Evolutionary conservation across 108 stramenopile species (phyloP).

Genomic region (Nitzschia putrida): DNA sequence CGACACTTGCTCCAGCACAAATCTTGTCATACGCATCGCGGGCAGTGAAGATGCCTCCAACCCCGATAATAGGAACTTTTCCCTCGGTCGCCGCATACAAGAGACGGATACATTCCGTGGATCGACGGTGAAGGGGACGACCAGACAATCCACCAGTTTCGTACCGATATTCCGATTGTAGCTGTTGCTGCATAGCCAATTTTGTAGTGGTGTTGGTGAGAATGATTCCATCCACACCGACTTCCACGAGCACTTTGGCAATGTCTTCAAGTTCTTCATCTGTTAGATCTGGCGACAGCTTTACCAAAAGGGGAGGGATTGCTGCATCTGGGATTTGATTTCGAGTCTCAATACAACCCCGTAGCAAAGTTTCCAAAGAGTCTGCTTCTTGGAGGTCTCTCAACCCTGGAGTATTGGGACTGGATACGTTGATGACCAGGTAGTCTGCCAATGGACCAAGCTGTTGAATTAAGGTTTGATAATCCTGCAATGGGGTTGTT

Average conservation of each 20-base stretch:
- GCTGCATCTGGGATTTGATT: slow-evolving; percentile 29
- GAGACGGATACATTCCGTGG: slow-evolving; percentile 84
- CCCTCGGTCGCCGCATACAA: slow-evolving; percentile 82
- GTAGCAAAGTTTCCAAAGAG: slow-evolving; percentile 62
- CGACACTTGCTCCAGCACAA: slow-evolving; percentile 87
- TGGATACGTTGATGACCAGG: slow-evolving; percentile 90
- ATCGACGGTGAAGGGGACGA: slow-evolving; percentile 67
- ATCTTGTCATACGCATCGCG: slow-evolving; percentile 92
- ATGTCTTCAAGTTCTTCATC: slow-evolving; percentile 77
- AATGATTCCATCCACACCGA: slow-evolving; percentile 88
- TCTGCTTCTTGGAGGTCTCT: slow-evolving; percentile 75
- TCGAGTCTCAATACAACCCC: slow-evolving; percentile 58
- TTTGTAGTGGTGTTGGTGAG: slow-evolving; percentile 89
- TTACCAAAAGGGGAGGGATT: slow-evolving; percentile 82
- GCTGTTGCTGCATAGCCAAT: slow-evolving; percentile 46
- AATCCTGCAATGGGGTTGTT: slow-evolving; percentile 72
- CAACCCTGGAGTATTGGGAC: slow-evolving; percentile 94
- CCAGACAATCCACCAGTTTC: slow-evolving; percentile 93
- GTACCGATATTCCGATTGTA: slow-evolving; percentile 13
- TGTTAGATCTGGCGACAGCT: slow-evolving; percentile 91
- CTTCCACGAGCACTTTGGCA: slow-evolving; percentile 58
- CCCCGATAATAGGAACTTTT: slow-evolving; percentile 90
- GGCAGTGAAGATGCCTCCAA: slow-evolving; percentile 87
- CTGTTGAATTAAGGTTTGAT: slow-evolving; percentile 69
- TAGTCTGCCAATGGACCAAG: slow-evolving; percentile 92